Conservation (phyloP, 805 yeast genomes). For the Metschnikowia kunwiensis region DNA sequence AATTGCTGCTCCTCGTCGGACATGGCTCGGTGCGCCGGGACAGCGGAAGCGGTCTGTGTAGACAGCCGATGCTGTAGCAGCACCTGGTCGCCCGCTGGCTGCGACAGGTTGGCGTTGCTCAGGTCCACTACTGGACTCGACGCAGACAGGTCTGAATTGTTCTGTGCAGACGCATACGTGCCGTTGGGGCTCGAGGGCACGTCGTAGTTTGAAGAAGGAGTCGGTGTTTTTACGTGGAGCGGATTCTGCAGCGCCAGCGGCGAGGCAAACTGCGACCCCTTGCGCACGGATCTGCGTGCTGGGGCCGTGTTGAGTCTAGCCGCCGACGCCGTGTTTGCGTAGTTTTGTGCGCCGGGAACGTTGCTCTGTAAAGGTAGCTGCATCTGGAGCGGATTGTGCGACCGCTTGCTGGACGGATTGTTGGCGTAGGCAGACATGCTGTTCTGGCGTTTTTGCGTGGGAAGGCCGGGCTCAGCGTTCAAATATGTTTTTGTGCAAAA, state of each 20-base stretch:
- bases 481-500: conserved; percentile 7
- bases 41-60: conserved; percentile 9
- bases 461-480: conserved; percentile 6
- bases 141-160: conserved; percentile 41
- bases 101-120: conserved; percentile 6
- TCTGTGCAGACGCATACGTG: conserved; percentile 28
- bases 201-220: conserved; percentile 40
- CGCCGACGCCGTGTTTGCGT: conserved; percentile 7
- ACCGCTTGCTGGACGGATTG: conserved; percentile 34
- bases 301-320: conserved; percentile 8
- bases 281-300: conserved; percentile 8
- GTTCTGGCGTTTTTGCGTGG: conserved; percentile 40
- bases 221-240: conserved; percentile 32
- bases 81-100: conserved; percentile 10
- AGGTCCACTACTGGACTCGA: conserved; percentile 30
- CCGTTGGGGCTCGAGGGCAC: conserved; percentile 40
- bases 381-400: conserved; percentile 23
- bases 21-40: conserved; percentile 30
- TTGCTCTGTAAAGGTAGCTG: conserved; percentile 18
- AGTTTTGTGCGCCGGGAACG: conserved; percentile 13
- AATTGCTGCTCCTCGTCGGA: conserved; percentile 62
- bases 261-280: conserved; percentile 18
- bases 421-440: conserved; percentile 35
- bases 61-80: conserved; percentile 16
- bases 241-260: conserved; percentile 15